Evolutionary conservation across 2,329 filamentous ascomycete genomes (phyloP), one percentile per base, ranked within the genome.

Genomic region (Hypoxylon sp.): DNA sequence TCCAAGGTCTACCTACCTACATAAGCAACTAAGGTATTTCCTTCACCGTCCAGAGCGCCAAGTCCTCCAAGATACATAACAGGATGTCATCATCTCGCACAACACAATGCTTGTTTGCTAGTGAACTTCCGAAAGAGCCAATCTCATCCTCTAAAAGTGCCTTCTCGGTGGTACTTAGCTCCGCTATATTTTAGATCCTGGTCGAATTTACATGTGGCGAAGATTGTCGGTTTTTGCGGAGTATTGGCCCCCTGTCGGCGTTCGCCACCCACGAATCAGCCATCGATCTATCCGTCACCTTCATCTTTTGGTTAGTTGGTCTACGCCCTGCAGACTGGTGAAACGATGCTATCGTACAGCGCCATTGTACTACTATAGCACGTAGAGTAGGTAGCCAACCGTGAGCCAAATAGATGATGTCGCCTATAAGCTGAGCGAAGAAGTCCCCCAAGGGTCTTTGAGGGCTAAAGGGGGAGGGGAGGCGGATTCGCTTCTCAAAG

Each of bases 201-300:
- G 66, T 57, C 57, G 9, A 46, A 54, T 19, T 55, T 63, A 24
- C 35, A 65, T 63, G 52, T 69, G 66, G 67, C 65, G 53, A 74
- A 61, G 71, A 72, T 74, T 70, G 59, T 67, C 69, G 44, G 48
- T 70, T 70, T 72, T 68, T 75, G 73, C 73, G 74, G 71, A 74
- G 63, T 67, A 66, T 53, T 9, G 6, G 13, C 13, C 64, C 70
- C 63, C 47, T 70, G 63, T 51, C 51, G 47, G 59, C 39, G 19
- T 57, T 54, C 54, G 37, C 61, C 66, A 52, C 53, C 42, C n/a
- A 51, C 58, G 53, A 66, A 62, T 59, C 62, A 61, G 54, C 54
- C 54, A 35, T 53, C 55, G 33, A 64, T 67, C 60, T 64, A 66
- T 66, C 62, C 66, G 37, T 66, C 47, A 65, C 57, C 59, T 54